A percentile compares a stretch with the other conserved stretches of the same genome.
Conservation (phyloP, 805 yeast genomes). For the Kazachstania bromeliacearum region DNA sequence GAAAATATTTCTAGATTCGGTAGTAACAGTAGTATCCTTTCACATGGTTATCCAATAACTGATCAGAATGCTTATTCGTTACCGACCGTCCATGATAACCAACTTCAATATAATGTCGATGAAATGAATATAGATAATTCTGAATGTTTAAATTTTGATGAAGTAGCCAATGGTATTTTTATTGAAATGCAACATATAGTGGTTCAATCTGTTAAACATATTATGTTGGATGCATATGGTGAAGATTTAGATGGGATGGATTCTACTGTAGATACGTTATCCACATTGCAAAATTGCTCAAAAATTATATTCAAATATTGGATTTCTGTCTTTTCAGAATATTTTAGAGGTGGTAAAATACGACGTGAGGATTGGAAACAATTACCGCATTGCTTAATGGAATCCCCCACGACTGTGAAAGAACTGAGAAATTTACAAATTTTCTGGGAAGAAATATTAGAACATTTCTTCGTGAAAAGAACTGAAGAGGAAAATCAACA, state of each 20-base stretch:
- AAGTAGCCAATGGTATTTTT: conserved; percentile 22
- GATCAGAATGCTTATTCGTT: background rate
- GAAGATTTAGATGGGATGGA: conserved; percentile 44
- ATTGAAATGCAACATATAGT: conserved; percentile 35
- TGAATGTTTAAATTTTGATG: background rate
- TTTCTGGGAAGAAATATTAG: conserved; percentile 45
- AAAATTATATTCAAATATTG: conserved; percentile 37
- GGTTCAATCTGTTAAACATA: conserved; percentile 39
- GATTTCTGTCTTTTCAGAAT: conserved; percentile 49
- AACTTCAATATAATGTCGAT: background rate
- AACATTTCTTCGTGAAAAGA: conserved; percentile 35
- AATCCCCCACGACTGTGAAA: conserved; percentile 24
- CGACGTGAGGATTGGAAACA: conserved; percentile 20
- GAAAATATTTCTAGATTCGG: conserved; percentile 29
- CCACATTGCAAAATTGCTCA: conserved; percentile 36
- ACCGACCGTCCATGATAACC: background rate
- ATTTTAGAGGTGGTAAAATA: conserved; percentile 29
- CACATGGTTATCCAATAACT: background rate
- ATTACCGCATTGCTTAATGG: conserved; percentile 14
- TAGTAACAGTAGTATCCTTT: background rate
- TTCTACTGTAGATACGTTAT: conserved; percentile 33
- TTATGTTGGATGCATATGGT: conserved; percentile 47
- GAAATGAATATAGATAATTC: background rate
- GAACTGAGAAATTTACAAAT: conserved; percentile 34
- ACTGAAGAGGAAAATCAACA: conserved; percentile 25